Evolutionary conservation across 129 eudicot species (phyloP).

Genomic region (Deinandra increscens): DNA sequence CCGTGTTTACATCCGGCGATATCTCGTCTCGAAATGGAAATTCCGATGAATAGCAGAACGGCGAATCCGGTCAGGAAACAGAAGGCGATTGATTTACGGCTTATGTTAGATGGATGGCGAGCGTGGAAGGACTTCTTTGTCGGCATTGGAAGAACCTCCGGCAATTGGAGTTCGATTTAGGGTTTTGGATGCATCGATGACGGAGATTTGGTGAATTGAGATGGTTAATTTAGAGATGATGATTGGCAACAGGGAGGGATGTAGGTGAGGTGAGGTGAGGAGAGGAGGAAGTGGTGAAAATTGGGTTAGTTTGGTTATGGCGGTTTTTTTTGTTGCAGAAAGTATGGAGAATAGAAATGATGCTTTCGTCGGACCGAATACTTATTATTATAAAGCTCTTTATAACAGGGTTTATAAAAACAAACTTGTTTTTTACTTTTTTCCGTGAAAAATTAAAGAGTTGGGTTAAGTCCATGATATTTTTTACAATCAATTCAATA

Average conservation of each 20-base stretch:
- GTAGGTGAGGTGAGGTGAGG: no score
- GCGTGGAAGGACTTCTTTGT: constrained; percentile 61
- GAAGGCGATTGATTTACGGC: constrained; percentile 46
- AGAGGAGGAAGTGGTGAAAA: not conserved
- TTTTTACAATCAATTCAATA: no score
- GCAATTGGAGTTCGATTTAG: constrained; percentile 14
- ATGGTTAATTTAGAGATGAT: constrained; percentile 6
- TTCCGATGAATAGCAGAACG: constrained; percentile 34
- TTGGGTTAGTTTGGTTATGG: constrained; percentile 34
- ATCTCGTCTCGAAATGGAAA: constrained; percentile 32
- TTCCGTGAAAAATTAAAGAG: no score
- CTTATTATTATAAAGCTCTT: no score
- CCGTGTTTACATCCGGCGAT: constrained; percentile 32
- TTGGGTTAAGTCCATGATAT: no score
- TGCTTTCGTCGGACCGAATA: no score
- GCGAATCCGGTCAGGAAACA: constrained; percentile 39
- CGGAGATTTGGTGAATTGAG: not conserved
- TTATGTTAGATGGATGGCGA: constrained; percentile 34
- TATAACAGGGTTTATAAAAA: no score
- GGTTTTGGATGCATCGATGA: constrained; percentile 22
- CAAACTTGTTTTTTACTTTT: no score
- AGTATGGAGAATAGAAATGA: not conserved
- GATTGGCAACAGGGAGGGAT: not conserved
- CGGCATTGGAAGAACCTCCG: constrained; percentile 30
- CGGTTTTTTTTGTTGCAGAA: constrained; percentile 7